phyloP scores from a whole-genome alignment of 2,329 filamentous ascomycete species.

The Colletotrichum sp. region DNA sequence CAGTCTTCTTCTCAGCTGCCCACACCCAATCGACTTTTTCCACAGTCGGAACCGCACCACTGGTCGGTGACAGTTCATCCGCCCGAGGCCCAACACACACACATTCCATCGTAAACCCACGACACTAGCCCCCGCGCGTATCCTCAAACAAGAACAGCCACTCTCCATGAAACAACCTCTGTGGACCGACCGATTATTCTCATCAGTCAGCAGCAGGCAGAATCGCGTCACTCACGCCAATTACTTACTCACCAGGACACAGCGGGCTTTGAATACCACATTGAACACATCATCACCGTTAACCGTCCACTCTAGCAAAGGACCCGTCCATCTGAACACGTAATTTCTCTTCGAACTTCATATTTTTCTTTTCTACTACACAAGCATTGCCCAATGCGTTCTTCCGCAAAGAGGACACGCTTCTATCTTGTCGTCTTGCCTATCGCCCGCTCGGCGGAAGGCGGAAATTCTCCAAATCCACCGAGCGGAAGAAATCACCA shows the following conservation, averaged over 20 bases:
- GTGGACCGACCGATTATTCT: neutral
- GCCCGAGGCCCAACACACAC: neutral
- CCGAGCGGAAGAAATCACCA: neutral
- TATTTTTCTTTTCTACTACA: neutral
- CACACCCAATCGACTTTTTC: neutral
- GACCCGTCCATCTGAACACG: neutral
- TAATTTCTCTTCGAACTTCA: neutral
- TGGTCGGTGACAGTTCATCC: neutral
- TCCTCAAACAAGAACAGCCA: neutral
- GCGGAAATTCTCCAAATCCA: neutral
- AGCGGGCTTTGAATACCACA: neutral
- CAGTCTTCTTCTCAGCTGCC: neutral
- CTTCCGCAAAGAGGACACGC: neutral
- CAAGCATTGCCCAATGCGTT: neutral
- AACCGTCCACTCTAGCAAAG: neutral
- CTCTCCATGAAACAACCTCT: neutral
- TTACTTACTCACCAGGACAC: neutral
- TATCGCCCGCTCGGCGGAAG: neutral
- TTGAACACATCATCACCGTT: neutral
- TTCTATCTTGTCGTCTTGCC: neutral
- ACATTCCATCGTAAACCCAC: neutral
- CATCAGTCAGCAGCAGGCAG: neutral
- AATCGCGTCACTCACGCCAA: neutral
- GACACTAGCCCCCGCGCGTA: neutral
- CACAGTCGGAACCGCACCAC: neutral